Base-by-base conservation (phyloP, 192 early-diverging fungal genomes). In the Podila clonocystis region DNA sequence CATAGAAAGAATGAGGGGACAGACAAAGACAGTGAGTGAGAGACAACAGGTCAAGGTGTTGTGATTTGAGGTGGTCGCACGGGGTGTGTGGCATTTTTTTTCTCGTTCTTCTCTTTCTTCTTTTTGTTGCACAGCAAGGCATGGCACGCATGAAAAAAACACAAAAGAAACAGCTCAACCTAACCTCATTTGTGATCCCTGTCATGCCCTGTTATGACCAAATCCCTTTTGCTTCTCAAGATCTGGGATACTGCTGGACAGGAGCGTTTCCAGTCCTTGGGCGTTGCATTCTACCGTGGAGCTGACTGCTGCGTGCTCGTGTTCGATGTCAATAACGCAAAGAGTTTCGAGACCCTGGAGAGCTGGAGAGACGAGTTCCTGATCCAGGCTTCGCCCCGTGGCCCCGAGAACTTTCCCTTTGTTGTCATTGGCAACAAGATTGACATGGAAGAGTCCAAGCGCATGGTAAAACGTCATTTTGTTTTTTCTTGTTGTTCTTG, bases 381-480 rank as follows among this genome's bases (percentile, higher is more conserved):
- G 87, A 87, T 98, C 36, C 98, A 99, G 79, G 96, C 95, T 28
- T 93, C 91, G n/a, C 97, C 98, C 52, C 85, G 94, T 64, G 95
- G 97, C 68, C 96, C 97, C 8, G 97, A 99, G 75, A 97, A 93
- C 88, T 99, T 99, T 85, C 98, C 98, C 48, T 99, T 99, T 87
- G 95, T 99, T 58, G 96, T 99, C 20, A 85, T 99, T n/a, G 98
- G 97, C 61, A 99, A 99, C 88, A 99, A 99, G 89, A 91, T 99
- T 58, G 98, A 99, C 83, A 85, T 99, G 82, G 98, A 99, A 80
- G 97, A 98, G 74, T 89, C 89, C 41, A 94, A 93, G 84, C 83
- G 96, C 66, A 93, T 94, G 92, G 95, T 95, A 86, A 86, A 36
- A 75, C 24, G 1, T 3, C 11, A 55, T 26, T 20, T 55, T 55